A percentile compares a stretch with the other conserved stretches of the same genome.
Evolutionary conservation across 2,329 filamentous ascomycete genomes (phyloP).

Genomic region (Fusarium abutilonis): DNA sequence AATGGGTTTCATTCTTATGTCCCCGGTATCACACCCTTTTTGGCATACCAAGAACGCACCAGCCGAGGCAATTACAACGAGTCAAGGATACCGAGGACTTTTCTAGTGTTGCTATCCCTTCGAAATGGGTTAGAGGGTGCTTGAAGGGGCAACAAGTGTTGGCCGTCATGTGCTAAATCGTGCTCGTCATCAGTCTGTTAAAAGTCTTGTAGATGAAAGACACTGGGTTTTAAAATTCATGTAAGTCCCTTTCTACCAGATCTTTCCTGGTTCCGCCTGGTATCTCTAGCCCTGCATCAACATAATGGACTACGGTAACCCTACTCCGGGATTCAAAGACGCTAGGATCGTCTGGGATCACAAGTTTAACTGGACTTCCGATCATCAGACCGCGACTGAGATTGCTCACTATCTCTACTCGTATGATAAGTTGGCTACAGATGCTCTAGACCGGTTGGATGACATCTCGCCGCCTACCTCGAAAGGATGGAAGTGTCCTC

Average conservation of each 20-base stretch:
- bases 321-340: slow-evolving; percentile 9
- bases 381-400: slow-evolving; percentile 70
- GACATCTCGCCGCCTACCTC: slow-evolving; percentile 58
- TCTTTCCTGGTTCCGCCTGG: neutral
- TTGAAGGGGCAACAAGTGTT: slow-evolving; percentile 4
- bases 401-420: slow-evolving; percentile 68
- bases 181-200: slow-evolving; percentile 19
- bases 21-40: neutral
- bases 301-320: slow-evolving; percentile 22
- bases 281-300: neutral
- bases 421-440: slow-evolving; percentile 75
- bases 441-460: slow-evolving; percentile 72
- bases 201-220: neutral
- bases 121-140: neutral
- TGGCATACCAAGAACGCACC: slow-evolving; percentile 5
- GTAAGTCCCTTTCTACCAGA: neutral
- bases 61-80: neutral
- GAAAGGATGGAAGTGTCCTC: slow-evolving; percentile 46
- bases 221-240: slow-evolving; percentile 3
- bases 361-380: slow-evolving; percentile 73
- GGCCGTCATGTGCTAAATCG: slow-evolving; percentile 25
- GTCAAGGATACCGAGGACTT: slow-evolving; percentile 16
- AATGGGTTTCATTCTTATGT: slow-evolving; percentile 12
- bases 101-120: slow-evolving; percentile 7
- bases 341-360: slow-evolving; percentile 50